Conservation (phyloP, 768 basidiomycete genomes). For the Leccinum disarticulatum region DNA sequence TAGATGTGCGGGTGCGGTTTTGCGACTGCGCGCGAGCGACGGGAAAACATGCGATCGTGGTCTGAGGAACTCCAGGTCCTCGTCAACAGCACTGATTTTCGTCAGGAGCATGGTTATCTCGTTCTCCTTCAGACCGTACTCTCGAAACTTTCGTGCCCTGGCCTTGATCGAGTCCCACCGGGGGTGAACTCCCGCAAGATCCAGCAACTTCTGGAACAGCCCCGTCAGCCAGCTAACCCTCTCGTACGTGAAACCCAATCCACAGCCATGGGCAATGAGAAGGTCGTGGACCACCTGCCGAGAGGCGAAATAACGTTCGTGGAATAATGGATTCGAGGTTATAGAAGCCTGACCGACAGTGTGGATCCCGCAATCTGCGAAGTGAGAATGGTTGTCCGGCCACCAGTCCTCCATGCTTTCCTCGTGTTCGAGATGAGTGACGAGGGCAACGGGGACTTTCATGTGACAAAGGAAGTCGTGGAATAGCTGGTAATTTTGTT, state of each 20-base stretch:
- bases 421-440: constrained; percentile 38
- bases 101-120: constrained; percentile 20
- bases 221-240: constrained; percentile 25
- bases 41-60: constrained; percentile 8
- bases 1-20: constrained; percentile 8
- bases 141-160: constrained; percentile 25
- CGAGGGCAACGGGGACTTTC: constrained; percentile 32
- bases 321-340: constrained; percentile 32
- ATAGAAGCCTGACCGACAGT: constrained; percentile 33
- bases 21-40: constrained; percentile 9
- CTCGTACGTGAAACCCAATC: constrained; percentile 22
- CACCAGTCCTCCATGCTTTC: constrained; percentile 39
- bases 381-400: constrained; percentile 24
- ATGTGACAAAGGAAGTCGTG: constrained; percentile 34
- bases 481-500: constrained; percentile 34
- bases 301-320: constrained; percentile 26
- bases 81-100: constrained; percentile 24
- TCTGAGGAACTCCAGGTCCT: constrained; percentile 16
- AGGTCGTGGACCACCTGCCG: constrained; percentile 24
- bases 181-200: constrained; percentile 22
- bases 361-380: constrained; percentile 23
- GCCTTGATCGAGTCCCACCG: constrained; percentile 22
- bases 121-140: constrained; percentile 27
- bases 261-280: constrained; percentile 18
- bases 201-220: constrained; percentile 24